These are phyloP conservation scores for Xylaria hypoxylon DNA, from an alignment of 2,329 filamentous ascomycete species.

Conservation along the genomic window DNA sequence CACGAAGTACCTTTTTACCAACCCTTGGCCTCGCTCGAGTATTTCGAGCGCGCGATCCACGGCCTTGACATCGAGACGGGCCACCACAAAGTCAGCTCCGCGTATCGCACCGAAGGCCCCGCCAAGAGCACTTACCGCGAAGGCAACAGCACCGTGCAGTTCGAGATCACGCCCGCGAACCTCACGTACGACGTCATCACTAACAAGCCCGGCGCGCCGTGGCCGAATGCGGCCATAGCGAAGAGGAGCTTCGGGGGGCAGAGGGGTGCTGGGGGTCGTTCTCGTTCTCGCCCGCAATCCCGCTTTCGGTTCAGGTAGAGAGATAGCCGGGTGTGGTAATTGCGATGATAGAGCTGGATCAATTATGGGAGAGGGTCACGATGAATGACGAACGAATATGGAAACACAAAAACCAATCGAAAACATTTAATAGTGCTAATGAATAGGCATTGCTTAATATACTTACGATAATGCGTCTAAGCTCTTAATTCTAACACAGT, in stretches of 20 bases:
- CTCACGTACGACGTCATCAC: slow-evolving; percentile 50
- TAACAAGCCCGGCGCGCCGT: slow-evolving; percentile 48
- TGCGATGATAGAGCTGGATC: not conserved
- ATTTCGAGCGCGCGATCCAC: slow-evolving; percentile 61
- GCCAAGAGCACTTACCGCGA: slow-evolving; percentile 59
- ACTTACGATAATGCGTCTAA: slow-evolving; percentile 14
- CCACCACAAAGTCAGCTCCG: slow-evolving; percentile 16
- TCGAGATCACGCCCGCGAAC: slow-evolving; percentile 47
- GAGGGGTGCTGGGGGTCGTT: slow-evolving; percentile 27
- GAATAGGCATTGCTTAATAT: slow-evolving; percentile 27
- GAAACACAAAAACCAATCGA: not conserved
- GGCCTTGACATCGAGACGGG: slow-evolving; percentile 65
- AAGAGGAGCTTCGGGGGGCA: slow-evolving; percentile 42
- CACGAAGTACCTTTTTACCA: slow-evolving; percentile 66
- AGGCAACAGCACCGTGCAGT: slow-evolving; percentile 54
- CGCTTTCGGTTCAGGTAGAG: slow-evolving; percentile 24
- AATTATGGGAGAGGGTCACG: not conserved
- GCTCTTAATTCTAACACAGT: not conserved
- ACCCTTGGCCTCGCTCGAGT: slow-evolving; percentile 59
- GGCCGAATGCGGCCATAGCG: slow-evolving; percentile 40
- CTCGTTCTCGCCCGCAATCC: slow-evolving; percentile 8
- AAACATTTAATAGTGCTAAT: slow-evolving; percentile 12
- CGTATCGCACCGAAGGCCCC: slow-evolving; percentile 56
- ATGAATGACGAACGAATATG: slow-evolving; percentile 4
- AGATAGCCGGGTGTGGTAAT: not conserved